phyloP scores from a whole-genome alignment of 2,329 filamentous ascomycete species.

The Nemania serpens region DNA sequence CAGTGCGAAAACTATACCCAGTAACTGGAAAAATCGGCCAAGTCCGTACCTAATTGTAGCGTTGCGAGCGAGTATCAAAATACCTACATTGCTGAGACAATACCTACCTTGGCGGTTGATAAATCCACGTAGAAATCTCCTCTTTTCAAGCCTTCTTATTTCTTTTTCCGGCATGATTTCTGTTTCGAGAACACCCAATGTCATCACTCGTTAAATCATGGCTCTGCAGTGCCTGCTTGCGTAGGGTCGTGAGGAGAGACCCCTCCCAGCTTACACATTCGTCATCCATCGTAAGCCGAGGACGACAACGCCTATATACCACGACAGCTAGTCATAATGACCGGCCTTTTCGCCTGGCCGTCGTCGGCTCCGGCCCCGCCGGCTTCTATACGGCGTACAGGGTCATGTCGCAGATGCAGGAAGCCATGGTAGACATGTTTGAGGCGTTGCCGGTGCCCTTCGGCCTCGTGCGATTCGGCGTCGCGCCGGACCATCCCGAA shows the following conservation, averaged over 20 bases:
- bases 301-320: slow-evolving; percentile 33
- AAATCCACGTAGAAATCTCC: too few species aligned
- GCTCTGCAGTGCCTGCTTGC: slow-evolving; percentile 37
- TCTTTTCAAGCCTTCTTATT: too few species aligned
- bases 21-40: not conserved
- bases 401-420: slow-evolving; percentile 74
- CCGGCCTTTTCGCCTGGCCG: slow-evolving; percentile 75
- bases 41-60: too few species aligned
- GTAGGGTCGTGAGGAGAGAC: slow-evolving; percentile 23
- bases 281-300: slow-evolving; percentile 12
- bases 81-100: too few species aligned
- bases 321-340: slow-evolving; percentile 37
- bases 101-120: too few species aligned
- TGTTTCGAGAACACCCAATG: slow-evolving; percentile 26
- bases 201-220: slow-evolving; percentile 34
- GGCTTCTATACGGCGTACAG: slow-evolving; percentile 94
- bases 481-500: slow-evolving; percentile 97
- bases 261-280: slow-evolving; percentile 6
- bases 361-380: slow-evolving; percentile 91
- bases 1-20: not conserved
- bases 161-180: not conserved
- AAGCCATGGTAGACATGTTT: slow-evolving; percentile 89
- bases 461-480: slow-evolving; percentile 89
- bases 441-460: slow-evolving; percentile 92
- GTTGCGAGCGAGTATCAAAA: not conserved